These are phyloP conservation scores for Claviceps capensis DNA, from an alignment of 2,329 filamentous ascomycete genomes.

Conservation along the genomic window DNA sequence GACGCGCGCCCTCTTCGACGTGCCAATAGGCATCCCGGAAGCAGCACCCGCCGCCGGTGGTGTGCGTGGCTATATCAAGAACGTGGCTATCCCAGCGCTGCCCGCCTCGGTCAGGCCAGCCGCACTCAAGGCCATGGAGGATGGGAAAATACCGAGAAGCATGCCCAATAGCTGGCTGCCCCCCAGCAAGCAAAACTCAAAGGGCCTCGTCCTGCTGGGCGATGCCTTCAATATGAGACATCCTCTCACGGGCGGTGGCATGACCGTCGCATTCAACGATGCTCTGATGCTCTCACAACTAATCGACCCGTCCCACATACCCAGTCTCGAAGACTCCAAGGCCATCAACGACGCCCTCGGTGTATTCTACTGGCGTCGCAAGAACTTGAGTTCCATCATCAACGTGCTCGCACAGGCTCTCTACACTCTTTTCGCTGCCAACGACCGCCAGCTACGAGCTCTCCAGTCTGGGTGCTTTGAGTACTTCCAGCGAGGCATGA, in stretches of 20 bases:
- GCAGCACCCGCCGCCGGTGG: conserved; percentile 65
- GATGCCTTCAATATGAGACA: conserved; percentile 99
- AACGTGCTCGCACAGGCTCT: conserved; percentile 96
- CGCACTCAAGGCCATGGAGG: conserved; percentile 63
- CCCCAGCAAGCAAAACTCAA: conserved; percentile 42
- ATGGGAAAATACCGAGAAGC: conserved; percentile 59
- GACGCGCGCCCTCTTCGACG: conserved; percentile 79
- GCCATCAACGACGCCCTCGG: conserved; percentile 56
- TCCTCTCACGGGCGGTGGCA: conserved; percentile 88
- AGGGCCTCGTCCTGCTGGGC: conserved; percentile 68
- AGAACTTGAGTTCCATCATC: conserved; percentile 72
- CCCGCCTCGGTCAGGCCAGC: conserved; percentile 58
- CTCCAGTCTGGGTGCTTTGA: conserved; percentile 84
- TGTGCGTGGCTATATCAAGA: conserved; percentile 69
- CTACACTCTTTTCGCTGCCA: conserved; percentile 80
- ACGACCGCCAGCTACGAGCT: conserved; percentile 61
- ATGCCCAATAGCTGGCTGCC: conserved; percentile 98
- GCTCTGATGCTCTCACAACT: conserved; percentile 64
- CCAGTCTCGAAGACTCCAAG: conserved; percentile 51
- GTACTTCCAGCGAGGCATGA: conserved; percentile 70
- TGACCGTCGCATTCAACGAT: conserved; percentile 96
- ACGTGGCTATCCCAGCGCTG: conserved; percentile 65
- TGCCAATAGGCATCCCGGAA: conserved; percentile 62
- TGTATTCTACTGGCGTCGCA: conserved; percentile 76
- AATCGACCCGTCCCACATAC: conserved; percentile 54